Evolutionary conservation across 1,284 basidiomycete species (phyloP).

Genomic region (Coniferiporia sulphurascens): DNA sequence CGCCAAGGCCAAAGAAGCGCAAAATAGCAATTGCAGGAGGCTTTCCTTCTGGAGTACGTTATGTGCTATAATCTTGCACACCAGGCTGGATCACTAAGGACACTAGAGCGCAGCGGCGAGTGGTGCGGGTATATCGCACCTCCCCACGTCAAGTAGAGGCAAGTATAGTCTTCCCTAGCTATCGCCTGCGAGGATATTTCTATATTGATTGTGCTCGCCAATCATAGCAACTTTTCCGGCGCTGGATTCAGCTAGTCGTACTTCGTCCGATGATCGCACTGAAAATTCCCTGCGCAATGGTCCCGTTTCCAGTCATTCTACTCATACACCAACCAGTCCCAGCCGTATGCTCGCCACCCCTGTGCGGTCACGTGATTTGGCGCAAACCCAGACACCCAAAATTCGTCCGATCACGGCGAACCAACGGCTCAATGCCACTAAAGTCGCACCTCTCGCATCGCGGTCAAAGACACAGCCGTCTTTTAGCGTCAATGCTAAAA

Average conservation of each 20-base stretch:
- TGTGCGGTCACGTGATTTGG: neutral
- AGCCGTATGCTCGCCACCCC: neutral
- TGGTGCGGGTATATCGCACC: no score
- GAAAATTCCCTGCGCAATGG: neutral
- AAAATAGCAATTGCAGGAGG: neutral
- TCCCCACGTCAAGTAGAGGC: neutral
- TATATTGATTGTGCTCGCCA: no score
- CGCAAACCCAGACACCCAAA: neutral
- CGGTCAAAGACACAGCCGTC: neutral
- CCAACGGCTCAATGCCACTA: neutral
- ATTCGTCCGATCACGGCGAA: neutral
- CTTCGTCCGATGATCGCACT: neutral
- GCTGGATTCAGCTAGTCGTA: no score
- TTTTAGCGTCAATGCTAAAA: neutral
- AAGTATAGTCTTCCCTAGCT: neutral
- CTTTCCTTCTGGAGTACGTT: neutral
- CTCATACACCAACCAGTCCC: neutral
- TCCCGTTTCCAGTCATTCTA: neutral
- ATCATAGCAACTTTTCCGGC: no score
- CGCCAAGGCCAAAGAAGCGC: neutral
- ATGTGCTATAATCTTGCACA: neutral
- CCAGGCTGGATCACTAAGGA: neutral
- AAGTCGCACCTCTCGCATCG: neutral
- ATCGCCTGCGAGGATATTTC: neutral
- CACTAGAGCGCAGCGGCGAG: neutral